These are phyloP conservation scores for Spathaspora passalidarum DNA, from an alignment of 805 yeast genomes.

Conservation along the genomic window DNA sequence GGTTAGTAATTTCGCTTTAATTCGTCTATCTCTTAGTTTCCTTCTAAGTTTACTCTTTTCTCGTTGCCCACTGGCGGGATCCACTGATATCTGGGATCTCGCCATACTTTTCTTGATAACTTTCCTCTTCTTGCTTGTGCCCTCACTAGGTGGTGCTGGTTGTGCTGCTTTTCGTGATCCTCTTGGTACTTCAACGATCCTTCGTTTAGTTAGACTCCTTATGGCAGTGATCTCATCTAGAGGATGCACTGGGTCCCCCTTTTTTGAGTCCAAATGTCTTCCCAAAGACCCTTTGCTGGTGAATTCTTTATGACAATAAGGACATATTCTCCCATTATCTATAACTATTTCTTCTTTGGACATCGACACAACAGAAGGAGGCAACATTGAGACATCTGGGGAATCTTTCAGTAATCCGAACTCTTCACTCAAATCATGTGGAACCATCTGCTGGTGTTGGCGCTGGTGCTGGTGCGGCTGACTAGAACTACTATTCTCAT, in stretches of 20 bases:
- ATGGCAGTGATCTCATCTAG: conserved; percentile 43
- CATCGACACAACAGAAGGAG: not conserved
- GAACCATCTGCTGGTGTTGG: not conserved
- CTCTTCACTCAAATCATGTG: not conserved
- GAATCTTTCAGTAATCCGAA: not conserved
- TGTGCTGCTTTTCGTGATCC: not conserved
- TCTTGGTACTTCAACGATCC: not conserved
- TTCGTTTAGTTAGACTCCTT: conserved; percentile 23
- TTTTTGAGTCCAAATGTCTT: conserved; percentile 54
- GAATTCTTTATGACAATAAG: conserved; percentile 52
- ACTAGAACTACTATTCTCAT: not conserved
- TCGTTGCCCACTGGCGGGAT: conserved; percentile 15
- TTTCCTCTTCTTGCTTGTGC: conserved; percentile 34
- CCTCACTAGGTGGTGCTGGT: too few species aligned
- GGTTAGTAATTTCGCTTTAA: conserved; percentile 30
- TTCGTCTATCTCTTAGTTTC: conserved; percentile 38
- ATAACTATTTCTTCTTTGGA: not conserved
- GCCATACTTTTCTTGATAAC: conserved; percentile 48
- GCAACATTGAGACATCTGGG: not conserved
- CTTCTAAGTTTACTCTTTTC: conserved; percentile 46
- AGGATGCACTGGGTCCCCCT: conserved; percentile 54
- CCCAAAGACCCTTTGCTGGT: conserved; percentile 60
- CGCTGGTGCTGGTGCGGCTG: conserved; percentile 1
- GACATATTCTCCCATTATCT: conserved; percentile 35
- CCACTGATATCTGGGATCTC: conserved; percentile 7